Conservation (phyloP, 169 alveolate species). For the Pseudocohnilembus persalinus region DNA sequence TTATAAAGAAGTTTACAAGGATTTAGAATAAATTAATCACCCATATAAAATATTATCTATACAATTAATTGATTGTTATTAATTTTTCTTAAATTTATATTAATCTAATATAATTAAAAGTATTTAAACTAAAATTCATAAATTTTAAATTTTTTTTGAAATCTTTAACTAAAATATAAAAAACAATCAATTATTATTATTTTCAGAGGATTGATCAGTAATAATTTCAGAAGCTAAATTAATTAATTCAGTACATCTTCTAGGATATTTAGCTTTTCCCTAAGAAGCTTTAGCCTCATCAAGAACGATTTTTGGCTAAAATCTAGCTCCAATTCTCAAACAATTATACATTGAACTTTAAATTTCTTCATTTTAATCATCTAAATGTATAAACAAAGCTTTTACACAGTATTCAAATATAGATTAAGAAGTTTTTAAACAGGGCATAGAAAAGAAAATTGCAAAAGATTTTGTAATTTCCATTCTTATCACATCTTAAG, state of each 20-base stretch:
- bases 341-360: slow-evolving; percentile 64
- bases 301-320: slow-evolving; percentile 38
- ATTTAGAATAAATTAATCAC: no score
- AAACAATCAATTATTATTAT: no score
- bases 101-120: no score
- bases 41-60: no score
- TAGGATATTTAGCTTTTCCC: slow-evolving; percentile 12
- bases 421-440: slow-evolving; percentile 55
- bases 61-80: no score
- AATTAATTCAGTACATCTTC: slow-evolving; percentile 16
- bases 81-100: no score
- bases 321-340: slow-evolving; percentile 65
- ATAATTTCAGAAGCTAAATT: slow-evolving; percentile 1
- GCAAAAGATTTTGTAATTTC: slow-evolving; percentile 63
- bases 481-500: slow-evolving; percentile 77
- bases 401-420: slow-evolving; percentile 78
- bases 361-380: slow-evolving; percentile 78
- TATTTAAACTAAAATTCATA: no score
- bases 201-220: not conserved
- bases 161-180: no score
- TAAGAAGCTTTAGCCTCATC: slow-evolving; percentile 7
- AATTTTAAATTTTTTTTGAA: no score
- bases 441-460: slow-evolving; percentile 5
- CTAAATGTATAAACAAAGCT: slow-evolving; percentile 80
- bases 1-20: no score